Base-by-base conservation (phyloP, 208 protist species). In the Tritrichomonas musculus region DNA sequence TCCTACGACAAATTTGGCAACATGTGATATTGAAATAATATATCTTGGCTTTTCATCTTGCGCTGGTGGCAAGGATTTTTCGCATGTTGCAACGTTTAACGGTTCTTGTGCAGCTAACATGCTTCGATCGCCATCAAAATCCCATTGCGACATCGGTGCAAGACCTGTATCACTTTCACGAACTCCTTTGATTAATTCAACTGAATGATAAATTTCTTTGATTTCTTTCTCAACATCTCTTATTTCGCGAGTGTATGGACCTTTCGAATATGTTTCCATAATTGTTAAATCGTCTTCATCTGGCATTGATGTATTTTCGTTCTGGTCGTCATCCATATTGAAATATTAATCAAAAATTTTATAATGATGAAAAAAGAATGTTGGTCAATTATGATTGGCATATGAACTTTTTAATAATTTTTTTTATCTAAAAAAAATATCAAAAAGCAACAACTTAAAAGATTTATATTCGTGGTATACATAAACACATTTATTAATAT, bases 1-100 rank as follows among this genome's bases (percentile, higher is more conserved):
- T n/a, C 97, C 98, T 47, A 99, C 99, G 0, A 99, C 98, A 96
- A 99, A 99, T 96, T 99, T 99, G 33, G 98, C 98, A 84, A 98
- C 97, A 93, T 99, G 97, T 22, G 22, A 53, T 73, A 93, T 92
- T 5, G 66, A 55, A 84, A 77, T 69, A 33, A 80, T 93, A 49
- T 80, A 93, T 17, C 49, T 33, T 44, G 64, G 55, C 30, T 94
- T 72, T n/a, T 47, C 44, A 93, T 72, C 80, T 77, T 2, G 11
- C 49, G 92, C 53, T n/a, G n/a, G 14, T 53, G 77, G 77, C 22
- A 88, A 47, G 11, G 47, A n/a, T 88, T 88, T 88, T 88, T 88
- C 77, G n/a, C 47, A 93, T 49, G 5, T 22, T 36, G 66, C 66
- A 60, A 93, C 84, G 49, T 93, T 77, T 41, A 94, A 50, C 57